A percentile compares a stretch with the other conserved stretches of the same genome.
Evolutionary conservation across 2,329 filamentous ascomycete species (phyloP).

Genomic region (Phialophora chinensis): DNA sequence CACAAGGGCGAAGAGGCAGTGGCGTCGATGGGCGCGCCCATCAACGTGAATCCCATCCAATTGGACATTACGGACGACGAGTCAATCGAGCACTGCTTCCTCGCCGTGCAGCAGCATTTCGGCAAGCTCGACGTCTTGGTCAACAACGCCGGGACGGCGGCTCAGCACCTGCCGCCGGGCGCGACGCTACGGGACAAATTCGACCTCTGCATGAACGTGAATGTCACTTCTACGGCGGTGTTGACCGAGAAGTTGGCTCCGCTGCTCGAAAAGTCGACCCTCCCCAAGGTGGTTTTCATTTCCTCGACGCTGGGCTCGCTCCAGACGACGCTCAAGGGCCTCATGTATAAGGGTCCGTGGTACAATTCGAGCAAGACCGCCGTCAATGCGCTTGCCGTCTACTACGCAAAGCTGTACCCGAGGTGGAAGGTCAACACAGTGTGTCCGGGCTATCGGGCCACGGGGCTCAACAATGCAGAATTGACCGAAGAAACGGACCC

Average conservation of each 20-base stretch:
- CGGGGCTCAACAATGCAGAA: slow-evolving; percentile 24
- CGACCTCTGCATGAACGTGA: slow-evolving; percentile 39
- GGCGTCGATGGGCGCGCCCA: slow-evolving; percentile 36
- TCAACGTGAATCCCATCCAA: slow-evolving; percentile 42
- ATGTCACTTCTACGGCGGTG: slow-evolving; percentile 38
- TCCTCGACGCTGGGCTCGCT: slow-evolving; percentile 30
- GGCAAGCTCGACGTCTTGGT: slow-evolving; percentile 46
- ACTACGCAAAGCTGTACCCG: slow-evolving; percentile 35
- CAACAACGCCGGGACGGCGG: slow-evolving; percentile 45
- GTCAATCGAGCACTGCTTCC: slow-evolving; percentile 44
- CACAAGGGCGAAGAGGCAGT: slow-evolving; percentile 46
- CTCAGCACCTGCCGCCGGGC: slow-evolving; percentile 22
- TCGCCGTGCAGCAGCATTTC: slow-evolving; percentile 43
- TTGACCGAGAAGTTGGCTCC: slow-evolving; percentile 36
- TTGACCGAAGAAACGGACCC: slow-evolving; percentile 35
- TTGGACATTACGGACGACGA: slow-evolving; percentile 45
- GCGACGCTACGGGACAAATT: slow-evolving; percentile 36
- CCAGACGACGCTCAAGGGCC: slow-evolving; percentile 20
- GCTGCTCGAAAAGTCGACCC: slow-evolving; percentile 33
- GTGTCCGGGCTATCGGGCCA: slow-evolving; percentile 37
- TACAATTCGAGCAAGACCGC: slow-evolving; percentile 36
- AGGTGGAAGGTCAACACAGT: slow-evolving; percentile 37
- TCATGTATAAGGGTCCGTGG: slow-evolving; percentile 18
- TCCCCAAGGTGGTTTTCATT: slow-evolving; percentile 38
- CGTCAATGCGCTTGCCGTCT: slow-evolving; percentile 33